Evolutionary conservation across 1,284 basidiomycete species (phyloP).

Genomic region (Malassezia psittaci): DNA sequence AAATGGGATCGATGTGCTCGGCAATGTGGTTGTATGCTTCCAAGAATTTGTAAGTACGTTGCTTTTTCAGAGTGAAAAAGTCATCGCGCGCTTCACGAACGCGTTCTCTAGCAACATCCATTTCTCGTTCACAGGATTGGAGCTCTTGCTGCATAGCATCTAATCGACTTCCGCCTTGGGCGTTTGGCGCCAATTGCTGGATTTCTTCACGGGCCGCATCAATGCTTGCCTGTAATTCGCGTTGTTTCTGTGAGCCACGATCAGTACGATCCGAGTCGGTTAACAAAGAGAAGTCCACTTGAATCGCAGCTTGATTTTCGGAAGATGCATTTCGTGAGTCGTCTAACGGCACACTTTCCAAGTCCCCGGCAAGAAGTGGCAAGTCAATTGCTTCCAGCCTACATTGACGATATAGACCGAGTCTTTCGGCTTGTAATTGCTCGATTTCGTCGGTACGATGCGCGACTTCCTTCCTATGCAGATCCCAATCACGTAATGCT

Average conservation of each 20-base stretch:
- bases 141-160: constrained; percentile 71
- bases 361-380: constrained; percentile 64
- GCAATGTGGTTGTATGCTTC: constrained; percentile 93
- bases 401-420: constrained; percentile 78
- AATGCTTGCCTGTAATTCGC: constrained; percentile 58
- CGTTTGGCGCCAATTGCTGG: constrained; percentile 86
- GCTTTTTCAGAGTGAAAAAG: constrained; percentile 74
- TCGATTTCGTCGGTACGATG: constrained; percentile 59
- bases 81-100: constrained; percentile 79
- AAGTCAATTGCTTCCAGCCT: constrained; percentile 83
- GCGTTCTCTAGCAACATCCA: constrained; percentile 58
- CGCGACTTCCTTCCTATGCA: constrained; percentile 78
- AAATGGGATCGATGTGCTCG: constrained; percentile 82
- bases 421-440: constrained; percentile 72
- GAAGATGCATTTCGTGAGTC: constrained; percentile 60
- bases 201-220: constrained; percentile 57
- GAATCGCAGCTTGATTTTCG: constrained; percentile 78
- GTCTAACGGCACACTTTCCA: constrained; percentile 84
- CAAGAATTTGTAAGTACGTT: constrained; percentile 68
- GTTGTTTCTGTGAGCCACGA: constrained; percentile 59
- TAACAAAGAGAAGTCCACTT: constrained; percentile 69
- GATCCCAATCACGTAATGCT: constrained; percentile 67
- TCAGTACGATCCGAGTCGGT: constrained; percentile 75
- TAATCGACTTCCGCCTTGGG: constrained; percentile 90
- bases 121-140: constrained; percentile 54